Base-by-base conservation (phyloP, 371 early-diverging fungal species). In the Mortierella polycephala region DNA sequence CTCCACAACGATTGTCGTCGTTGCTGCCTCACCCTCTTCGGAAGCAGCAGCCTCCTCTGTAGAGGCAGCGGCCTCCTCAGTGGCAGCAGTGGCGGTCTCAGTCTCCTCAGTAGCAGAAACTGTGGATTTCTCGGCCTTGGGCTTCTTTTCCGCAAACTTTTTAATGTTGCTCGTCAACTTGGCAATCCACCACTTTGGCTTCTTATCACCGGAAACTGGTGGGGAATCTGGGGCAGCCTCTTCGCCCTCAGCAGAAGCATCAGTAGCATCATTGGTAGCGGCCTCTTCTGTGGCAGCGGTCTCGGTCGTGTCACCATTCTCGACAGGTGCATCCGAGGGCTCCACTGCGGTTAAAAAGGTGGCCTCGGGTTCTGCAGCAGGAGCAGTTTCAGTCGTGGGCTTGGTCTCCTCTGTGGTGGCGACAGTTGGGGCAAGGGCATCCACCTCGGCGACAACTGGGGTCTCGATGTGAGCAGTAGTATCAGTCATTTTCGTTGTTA, bases 121-220 rank as follows among this genome's bases (percentile, higher is more conserved):
- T 7, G 69, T 45, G 49, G 72, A 37, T 69, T 77, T 72, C n/a
- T 72, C 79, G 23, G 59, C 42, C 66, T 77, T 77, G 57, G 79
- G 66, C 57, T 77, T 77, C 69, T 77, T 77, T 18, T 77, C 77
- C 23, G 66, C 53, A 41, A 77, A 20, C 79, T 77, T 77, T 53
- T 77, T 77, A 40, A 72, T 51, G 69, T 68, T 72, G 58, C 20
- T 61, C 21, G 73, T 55, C 59, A 77, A 51, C 58, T 77, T 77
- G 49, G 79, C 39, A 53, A 77, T 65, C 79, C 72, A 77, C 16
- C 67, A 69, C 50, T 61, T 66, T n/a, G 53, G 14, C 63, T 77
- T 77, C 60, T 72, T 77, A 41, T 71, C 77, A 21, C 47, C 47
- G 7, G 70, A 70, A 16, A 10, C 57, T 20, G 71, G 71, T 23